These are phyloP conservation scores for Lasiodiplodia sp. DNA, from an alignment of 2,329 filamentous ascomycete genomes.

Conservation along the genomic window DNA sequence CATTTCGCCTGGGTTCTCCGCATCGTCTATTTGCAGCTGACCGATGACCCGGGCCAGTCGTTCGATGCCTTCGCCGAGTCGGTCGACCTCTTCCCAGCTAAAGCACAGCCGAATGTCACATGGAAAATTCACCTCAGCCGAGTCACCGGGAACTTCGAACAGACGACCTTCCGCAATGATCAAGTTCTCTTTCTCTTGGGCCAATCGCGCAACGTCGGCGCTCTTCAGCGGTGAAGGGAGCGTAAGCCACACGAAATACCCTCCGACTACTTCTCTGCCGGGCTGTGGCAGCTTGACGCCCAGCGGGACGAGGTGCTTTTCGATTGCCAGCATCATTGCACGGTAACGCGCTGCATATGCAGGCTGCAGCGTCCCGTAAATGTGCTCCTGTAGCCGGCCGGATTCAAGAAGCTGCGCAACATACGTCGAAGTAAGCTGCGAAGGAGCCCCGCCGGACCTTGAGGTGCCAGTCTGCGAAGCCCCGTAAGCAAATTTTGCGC, in stretches of 20 bases:
- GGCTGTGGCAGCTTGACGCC: constrained; percentile 61
- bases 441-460: constrained; percentile 66
- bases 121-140: constrained; percentile 62
- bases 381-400: constrained; percentile 61
- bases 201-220: constrained; percentile 63
- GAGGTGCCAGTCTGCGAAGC: constrained; percentile 68
- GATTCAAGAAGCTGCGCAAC: constrained; percentile 62
- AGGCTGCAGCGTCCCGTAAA: constrained; percentile 62
- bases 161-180: constrained; percentile 72
- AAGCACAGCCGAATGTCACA: constrained; percentile 72
- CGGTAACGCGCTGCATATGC: constrained; percentile 62
- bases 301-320: constrained; percentile 66
- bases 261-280: constrained; percentile 67
- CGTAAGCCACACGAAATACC: constrained; percentile 85
- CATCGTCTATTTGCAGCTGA: constrained; percentile 40
- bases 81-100: constrained; percentile 70
- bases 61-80: constrained; percentile 71
- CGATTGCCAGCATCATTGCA: constrained; percentile 66
- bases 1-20: constrained; percentile 29
- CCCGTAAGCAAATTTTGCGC: constrained; percentile 65
- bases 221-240: constrained; percentile 65
- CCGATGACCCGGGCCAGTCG: constrained; percentile 64
- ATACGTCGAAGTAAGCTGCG: constrained; percentile 65
- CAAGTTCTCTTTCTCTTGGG: constrained; percentile 69
- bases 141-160: constrained; percentile 66